Base-by-base conservation (phyloP, 2,329 filamentous ascomycete genomes). In the Elsinoe australis region DNA sequence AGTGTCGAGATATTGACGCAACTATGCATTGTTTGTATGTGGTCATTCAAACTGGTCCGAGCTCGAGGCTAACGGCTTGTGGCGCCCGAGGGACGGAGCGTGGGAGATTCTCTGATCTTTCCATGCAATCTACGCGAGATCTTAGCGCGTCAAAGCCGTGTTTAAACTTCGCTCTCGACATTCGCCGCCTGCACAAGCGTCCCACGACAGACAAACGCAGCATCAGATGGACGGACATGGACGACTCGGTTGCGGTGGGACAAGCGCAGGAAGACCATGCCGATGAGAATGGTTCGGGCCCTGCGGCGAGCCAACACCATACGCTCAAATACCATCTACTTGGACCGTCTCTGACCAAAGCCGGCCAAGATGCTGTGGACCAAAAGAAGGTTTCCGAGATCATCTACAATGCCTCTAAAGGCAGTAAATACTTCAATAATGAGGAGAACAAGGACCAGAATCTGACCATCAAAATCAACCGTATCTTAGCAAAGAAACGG, bases 321-420 rank as follows among this genome's bases (percentile, higher is more conserved):
- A 88, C 85, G 3, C 74, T 96, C 49, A 95, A 95, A 61, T 94
- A 96, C 64, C 83, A 84, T 49, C 76, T 96, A 0, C 74, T 96
- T 0, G 92, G 92, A 0, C 90, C 89, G 0, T 95, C 89, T 4
- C 71, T 96, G 47, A 90, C 88, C 17, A 98, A 98, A 65, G 86
- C 89, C 22, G 92, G 92, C 1, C 89, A 96, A 63, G 87, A 94
- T 60, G 74, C 79, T 12, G 90, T 96, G n/a, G 87, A 98, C 59
- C 92, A 96, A 68, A 76, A 77, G 54, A 94, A 92, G 71, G 88
- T 98, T 42, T 94, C 89, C 2, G 89, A 96, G 58, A 83, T 96
- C 56, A 98, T 98, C 52, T 96, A 95, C 68, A 87, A 94, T 64
- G 88, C 89, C 8, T 95, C 88, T 12, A 95, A 94, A 63, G 92